Evolutionary conservation across 148 eudicot species (phyloP), one percentile per base, ranked within the genome.

Genomic region (Hydrangea macrophylla): DNA sequence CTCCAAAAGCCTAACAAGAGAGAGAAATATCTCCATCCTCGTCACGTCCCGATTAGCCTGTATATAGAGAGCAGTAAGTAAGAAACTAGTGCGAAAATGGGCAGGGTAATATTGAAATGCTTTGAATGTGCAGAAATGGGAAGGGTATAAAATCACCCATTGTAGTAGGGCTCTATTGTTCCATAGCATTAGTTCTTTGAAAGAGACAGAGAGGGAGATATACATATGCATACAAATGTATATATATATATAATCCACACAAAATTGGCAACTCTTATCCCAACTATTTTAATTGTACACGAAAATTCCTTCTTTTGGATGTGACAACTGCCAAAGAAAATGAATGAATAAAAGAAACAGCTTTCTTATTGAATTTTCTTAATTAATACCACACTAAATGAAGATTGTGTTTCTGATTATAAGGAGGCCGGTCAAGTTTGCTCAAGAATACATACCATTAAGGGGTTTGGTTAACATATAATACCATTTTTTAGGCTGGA

Each of bases 1-100:
- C 77, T 93, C 92, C 60, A 88, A 72, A 30, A 86, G 70, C 67
- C 81, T 86, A 57, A 87, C 88, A 28, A 91, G 75, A 9, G 90
- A 86, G 60, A 91, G 57, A 54, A 86, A 88, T 61, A 88, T 84
- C 67, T 88, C 92, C 95, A 91, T 91, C 75, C 92, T 81, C 9
- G 91, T 86, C 27, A 91, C 90, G 44, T 86, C 88, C 76, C 90
- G 70, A 77, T 87, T 85, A 22, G 90, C 91, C 96, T 90, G 87
- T 69, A 70, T 26, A 50, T 28, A 76, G 44, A 64, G 44, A 64
- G 8, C 17, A 11, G 5, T 23, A 67, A 11, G 30, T 56, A 11
- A 33, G 12, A 44, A 5, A 56, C 30, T 37, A 13, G 60, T 68
- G 56, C 26, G 39, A 45, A 66, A 35, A 18, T 30, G 37, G 28